Evolutionary conservation across 352 stramenopile species (phyloP).

Genomic region (Thalassiosira sp.): DNA sequence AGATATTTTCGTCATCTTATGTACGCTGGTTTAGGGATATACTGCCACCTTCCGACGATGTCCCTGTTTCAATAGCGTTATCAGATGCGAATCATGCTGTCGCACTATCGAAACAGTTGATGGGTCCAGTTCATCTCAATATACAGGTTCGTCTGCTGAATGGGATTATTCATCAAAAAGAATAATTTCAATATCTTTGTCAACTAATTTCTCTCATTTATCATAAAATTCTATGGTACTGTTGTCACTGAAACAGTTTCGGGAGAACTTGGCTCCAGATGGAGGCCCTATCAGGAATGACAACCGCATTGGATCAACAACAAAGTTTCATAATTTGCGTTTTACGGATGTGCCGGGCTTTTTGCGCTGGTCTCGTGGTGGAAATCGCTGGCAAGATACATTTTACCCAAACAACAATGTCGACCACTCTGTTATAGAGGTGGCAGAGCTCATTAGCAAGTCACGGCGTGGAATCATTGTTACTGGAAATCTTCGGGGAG

Average conservation of each 20-base stretch:
- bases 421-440: conserved; percentile 29
- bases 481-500: conserved; percentile 68
- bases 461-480: conserved; percentile 77
- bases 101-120: conserved; percentile 47
- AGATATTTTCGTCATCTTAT: conserved; percentile 76
- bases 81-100: conserved; percentile 77
- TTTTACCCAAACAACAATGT: conserved; percentile 30
- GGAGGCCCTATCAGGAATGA: conserved; percentile 74
- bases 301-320: conserved; percentile 54
- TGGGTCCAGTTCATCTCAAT: conserved; percentile 80
- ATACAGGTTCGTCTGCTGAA: too few relatives aligned
- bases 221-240: too few relatives aligned
- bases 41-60: conserved; percentile 72
- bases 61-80: conserved; percentile 72
- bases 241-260: too few relatives aligned
- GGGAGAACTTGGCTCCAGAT: conserved; percentile 81
- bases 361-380: conserved; percentile 61
- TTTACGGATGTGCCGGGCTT: conserved; percentile 79
- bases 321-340: conserved; percentile 61
- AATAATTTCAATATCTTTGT: too few relatives aligned
- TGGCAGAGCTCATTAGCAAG: conserved; percentile 57
- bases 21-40: conserved; percentile 81
- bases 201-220: too few relatives aligned
- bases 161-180: too few relatives aligned
- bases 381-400: conserved; percentile 52